A percentile compares a stretch with the other conserved stretches of the same genome.
Evolutionary conservation across 495 filamentous ascomycete species (phyloP).

Genomic region (Tricharina praecox): DNA sequence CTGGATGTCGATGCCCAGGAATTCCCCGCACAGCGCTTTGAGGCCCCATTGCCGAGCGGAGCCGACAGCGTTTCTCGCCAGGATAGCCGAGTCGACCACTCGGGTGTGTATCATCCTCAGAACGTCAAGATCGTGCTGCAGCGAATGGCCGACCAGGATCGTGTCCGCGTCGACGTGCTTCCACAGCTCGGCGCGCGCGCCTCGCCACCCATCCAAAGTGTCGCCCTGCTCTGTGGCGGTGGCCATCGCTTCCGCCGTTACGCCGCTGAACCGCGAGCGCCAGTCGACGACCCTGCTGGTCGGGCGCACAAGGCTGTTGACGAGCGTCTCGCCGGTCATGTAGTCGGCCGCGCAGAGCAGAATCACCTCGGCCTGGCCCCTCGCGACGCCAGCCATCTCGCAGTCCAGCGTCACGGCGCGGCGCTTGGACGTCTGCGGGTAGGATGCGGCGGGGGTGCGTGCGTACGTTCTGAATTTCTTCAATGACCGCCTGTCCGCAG

Average conservation of each 20-base stretch:
- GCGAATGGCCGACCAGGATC: conserved; percentile 33
- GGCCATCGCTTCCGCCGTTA: conserved; percentile 26
- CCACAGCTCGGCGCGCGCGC: conserved; percentile 30
- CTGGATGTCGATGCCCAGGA: conserved; percentile 29
- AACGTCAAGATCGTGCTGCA: conserved; percentile 32
- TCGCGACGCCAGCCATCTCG: conserved; percentile 16
- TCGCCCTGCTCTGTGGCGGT: conserved; percentile 25
- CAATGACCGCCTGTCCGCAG: conserved; percentile 5
- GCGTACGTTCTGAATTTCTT: conserved; percentile 6
- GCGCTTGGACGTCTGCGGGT: conserved; percentile 9
- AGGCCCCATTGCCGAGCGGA: conserved; percentile 12
- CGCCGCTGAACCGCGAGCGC: conserved; percentile 29
- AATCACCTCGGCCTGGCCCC: neutral
- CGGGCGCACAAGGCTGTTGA: conserved; percentile 31
- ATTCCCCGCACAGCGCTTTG: conserved; percentile 25
- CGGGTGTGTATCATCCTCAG: conserved; percentile 31
- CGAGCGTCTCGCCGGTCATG: conserved; percentile 33
- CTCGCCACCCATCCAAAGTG: conserved; percentile 30
- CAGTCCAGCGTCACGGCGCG: conserved; percentile 20
- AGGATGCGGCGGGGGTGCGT: conserved; percentile 5
- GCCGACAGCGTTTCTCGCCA: neutral
- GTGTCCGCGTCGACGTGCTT: conserved; percentile 31
- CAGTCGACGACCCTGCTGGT: conserved; percentile 26
- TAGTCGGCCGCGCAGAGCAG: conserved; percentile 31
- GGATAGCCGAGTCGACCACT: conserved; percentile 30